Base-by-base conservation (phyloP, 2,329 filamentous ascomycete genomes). In the Fusarium sp. region DNA sequence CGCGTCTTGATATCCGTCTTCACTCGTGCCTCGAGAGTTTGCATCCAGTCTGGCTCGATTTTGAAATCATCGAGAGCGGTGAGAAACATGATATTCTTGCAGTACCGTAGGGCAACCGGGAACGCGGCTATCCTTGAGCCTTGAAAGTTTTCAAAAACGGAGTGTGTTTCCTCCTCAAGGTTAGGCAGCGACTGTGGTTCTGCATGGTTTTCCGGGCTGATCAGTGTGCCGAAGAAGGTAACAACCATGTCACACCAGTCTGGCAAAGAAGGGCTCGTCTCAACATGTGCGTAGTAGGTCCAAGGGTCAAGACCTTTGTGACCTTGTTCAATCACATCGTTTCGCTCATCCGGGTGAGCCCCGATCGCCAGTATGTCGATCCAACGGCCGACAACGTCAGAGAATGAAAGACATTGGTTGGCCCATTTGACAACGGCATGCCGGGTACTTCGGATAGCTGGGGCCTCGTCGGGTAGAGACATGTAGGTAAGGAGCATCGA, bases 321-420 rank as follows among this genome's bases (percentile, higher is more conserved):
- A 2, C 94, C 96, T 81, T 98, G 95, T 77, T 99, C 96, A 1
- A 93, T 82, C 4, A 98, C 90, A 76, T 98, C 95, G 65, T 91
- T 92, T 47, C 92, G 89, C 77, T 95, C 92, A 53, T 89, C 87
- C 3, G 83, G 80, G 4, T 86, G 86, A 12, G 90, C 90, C 15
- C 89, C 90, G 9, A 96, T 84, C 8, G 95, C 95, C 52, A 98
- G 85, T 15, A 98, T 88, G 78, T 98, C 90, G 48, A 98, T 92
- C 93, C 94, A 98, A 51, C 96, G 89, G 28, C 90, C 96, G 39
- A 91, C 85, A 10, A 94, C 86, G 75, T 97, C 94, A 18, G 86
- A 86, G 73, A 94, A 98, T 1, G 92, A 89, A 6, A 99, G 84
- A 75, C 94, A 97, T 53, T 93, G 88, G 77, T 98, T 98, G 11